These are phyloP conservation scores for Monosporozyma yasuniensis DNA, from an alignment of 805 yeast genomes.

Conservation along the genomic window DNA sequence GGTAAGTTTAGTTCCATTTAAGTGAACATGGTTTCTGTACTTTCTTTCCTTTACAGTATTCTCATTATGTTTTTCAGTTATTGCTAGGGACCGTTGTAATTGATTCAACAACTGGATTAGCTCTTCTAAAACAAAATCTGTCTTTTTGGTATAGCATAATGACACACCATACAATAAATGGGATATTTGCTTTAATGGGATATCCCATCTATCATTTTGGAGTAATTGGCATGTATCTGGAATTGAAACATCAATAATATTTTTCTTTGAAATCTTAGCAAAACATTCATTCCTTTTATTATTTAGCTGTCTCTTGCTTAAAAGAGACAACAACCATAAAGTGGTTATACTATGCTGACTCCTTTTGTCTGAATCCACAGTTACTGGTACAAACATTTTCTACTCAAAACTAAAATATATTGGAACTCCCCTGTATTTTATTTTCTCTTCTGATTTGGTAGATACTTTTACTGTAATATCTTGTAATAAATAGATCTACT, in stretches of 20 bases:
- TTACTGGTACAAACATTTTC: background rate
- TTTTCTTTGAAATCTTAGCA: conserved; percentile 20
- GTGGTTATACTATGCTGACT: conserved; percentile 17
- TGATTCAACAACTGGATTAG: conserved; percentile 16
- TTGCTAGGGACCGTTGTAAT: conserved; percentile 11
- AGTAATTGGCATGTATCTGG: conserved; percentile 25
- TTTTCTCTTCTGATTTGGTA: too few species aligned
- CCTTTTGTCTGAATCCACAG: background rate
- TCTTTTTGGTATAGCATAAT: conserved; percentile 25
- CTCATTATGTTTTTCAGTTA: background rate
- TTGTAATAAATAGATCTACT: too few species aligned
- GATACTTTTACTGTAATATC: too few species aligned
- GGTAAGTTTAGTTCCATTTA: background rate
- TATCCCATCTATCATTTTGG: conserved; percentile 10
- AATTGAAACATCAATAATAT: conserved; percentile 26
- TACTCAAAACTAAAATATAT: too few species aligned
- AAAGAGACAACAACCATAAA: conserved; percentile 26
- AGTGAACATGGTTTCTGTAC: background rate
- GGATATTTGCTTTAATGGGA: conserved; percentile 24
- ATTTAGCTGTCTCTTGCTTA: conserved; percentile 12
- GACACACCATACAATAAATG: conserved; percentile 27
- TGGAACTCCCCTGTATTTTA: too few species aligned
- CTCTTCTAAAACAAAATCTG: conserved; percentile 26
- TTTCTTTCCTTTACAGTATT: background rate
- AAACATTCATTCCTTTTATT: background rate